Conservation (phyloP, 768 basidiomycete species). For the Cantharellus anzutake region DNA sequence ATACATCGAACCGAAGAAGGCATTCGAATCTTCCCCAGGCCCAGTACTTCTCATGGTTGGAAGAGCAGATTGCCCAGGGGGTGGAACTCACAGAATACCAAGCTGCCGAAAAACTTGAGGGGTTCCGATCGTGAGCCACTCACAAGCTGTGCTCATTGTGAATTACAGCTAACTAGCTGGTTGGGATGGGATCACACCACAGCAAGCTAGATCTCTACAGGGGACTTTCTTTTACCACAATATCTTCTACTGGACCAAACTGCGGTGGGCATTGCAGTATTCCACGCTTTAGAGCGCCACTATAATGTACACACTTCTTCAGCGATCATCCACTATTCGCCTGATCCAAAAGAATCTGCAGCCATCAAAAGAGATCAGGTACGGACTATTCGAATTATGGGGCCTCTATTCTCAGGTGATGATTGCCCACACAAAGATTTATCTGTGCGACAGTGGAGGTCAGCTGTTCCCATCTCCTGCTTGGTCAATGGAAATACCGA, state of each 20-base stretch:
- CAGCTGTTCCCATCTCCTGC: background rate
- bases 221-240: constrained; percentile 81
- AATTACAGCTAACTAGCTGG: background rate
- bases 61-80: constrained; percentile 53
- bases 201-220: constrained; percentile 66
- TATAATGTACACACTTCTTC: background rate
- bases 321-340: constrained; percentile 91
- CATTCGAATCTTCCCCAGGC: constrained; percentile 15
- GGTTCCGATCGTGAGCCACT: constrained; percentile 52
- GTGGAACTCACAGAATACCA: constrained; percentile 53
- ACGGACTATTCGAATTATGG: constrained; percentile 1
- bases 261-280: constrained; percentile 34
- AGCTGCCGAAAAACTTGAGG: constrained; percentile 59
- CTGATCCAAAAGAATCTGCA: constrained; percentile 53
- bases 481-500: constrained; percentile 1
- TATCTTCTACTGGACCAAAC: constrained; percentile 84
- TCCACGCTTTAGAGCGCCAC: background rate
- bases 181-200: background rate
- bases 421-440: constrained; percentile 32
- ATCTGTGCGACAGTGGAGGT: constrained; percentile 81
- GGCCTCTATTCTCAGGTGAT: constrained; percentile 10
- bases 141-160: background rate
- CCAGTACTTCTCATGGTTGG: constrained; percentile 89
- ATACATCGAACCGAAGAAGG: background rate
- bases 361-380: constrained; percentile 61